Evolutionary conservation across 1,139 yeast species (phyloP).

Genomic region (Yamadazyma siamensis): DNA sequence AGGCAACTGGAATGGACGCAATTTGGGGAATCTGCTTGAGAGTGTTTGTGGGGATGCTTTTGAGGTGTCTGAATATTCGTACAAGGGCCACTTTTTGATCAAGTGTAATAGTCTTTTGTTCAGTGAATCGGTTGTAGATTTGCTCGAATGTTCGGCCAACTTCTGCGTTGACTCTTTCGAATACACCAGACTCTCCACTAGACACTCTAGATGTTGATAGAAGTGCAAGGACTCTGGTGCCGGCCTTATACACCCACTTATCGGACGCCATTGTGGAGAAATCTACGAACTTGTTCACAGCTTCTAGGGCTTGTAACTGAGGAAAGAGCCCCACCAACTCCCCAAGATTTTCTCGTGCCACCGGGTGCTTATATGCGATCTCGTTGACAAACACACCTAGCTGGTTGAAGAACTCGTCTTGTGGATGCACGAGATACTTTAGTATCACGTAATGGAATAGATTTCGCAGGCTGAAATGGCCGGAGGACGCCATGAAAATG

Average conservation of each 20-base stretch:
- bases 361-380: not conserved
- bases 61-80: constrained; percentile 6
- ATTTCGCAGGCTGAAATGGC: constrained; percentile 1
- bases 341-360: not conserved
- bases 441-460: constrained; percentile 8
- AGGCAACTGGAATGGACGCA: constrained; percentile 6
- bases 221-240: no score
- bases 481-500: constrained; percentile 1
- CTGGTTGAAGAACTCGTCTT: constrained; percentile 4
- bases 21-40: constrained; percentile 2
- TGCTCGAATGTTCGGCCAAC: constrained; percentile 1
- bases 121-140: no score
- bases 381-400: constrained; percentile 1
- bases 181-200: not conserved
- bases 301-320: not conserved
- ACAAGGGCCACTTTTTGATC: constrained; percentile 6
- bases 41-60: not conserved
- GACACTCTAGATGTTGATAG: not conserved
- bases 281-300: not conserved
- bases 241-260: not conserved
- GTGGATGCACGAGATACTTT: constrained; percentile 10
- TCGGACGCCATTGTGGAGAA: not conserved
- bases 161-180: not conserved
- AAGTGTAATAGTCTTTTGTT: no score
- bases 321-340: constrained; percentile 3